Evolutionary conservation across 345 rosid species (phyloP).

Genomic region (Arabidopsis suecica): DNA sequence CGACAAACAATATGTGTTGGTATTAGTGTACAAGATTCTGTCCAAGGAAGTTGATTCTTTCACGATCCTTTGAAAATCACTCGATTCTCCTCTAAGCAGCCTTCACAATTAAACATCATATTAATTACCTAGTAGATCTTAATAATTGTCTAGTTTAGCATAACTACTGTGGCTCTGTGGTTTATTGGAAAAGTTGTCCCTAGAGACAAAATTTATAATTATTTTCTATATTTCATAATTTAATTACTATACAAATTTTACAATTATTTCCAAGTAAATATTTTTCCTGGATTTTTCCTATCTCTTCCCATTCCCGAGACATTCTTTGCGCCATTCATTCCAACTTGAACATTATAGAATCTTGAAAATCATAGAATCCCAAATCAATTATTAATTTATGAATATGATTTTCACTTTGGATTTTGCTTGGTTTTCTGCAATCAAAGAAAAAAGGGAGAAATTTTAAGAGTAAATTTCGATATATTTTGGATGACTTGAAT

Average conservation of each 20-base stretch:
- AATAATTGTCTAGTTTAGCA: too few relatives aligned
- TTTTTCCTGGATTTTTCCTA: not conserved
- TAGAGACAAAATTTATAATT: too few relatives aligned
- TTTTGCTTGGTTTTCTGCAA: not conserved
- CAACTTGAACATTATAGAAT: conserved; percentile 4
- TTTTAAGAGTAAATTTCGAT: too few relatives aligned
- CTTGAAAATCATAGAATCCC: not conserved
- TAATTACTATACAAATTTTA: too few relatives aligned
- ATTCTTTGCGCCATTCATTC: not conserved
- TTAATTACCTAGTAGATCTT: too few relatives aligned
- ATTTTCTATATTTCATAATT: too few relatives aligned
- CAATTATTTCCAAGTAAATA: not conserved
- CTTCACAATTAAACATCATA: not conserved
- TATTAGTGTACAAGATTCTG: conserved; percentile 1
- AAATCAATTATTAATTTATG: not conserved
- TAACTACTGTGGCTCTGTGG: too few relatives aligned
- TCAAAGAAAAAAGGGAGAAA: not conserved
- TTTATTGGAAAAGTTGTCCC: too few relatives aligned
- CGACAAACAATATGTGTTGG: conserved; percentile 13
- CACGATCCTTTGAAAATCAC: not conserved
- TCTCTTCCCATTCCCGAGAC: not conserved
- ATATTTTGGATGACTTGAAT: too few relatives aligned
- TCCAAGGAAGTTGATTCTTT: conserved; percentile 19
- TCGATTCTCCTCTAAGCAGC: not conserved
- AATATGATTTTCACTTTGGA: not conserved